Evolutionary conservation across 208 protist genomes (phyloP), one percentile per base, ranked within the genome.

Genomic region (Crithidia thermophila): DNA sequence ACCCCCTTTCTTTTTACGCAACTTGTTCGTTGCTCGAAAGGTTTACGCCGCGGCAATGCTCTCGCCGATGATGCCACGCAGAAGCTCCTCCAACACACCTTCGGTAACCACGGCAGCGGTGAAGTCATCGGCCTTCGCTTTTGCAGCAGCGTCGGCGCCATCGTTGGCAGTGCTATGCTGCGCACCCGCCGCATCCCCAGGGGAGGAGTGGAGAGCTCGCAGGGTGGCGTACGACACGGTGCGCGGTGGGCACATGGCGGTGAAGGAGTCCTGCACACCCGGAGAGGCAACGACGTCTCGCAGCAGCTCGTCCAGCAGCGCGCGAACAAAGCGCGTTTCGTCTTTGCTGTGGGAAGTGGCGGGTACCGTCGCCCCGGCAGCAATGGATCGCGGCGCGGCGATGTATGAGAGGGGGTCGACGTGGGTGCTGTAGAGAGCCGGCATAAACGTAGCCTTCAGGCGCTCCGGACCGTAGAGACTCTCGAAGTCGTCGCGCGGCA

Each of bases 401-500:
- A 40, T 8, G 37, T 16, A 28, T 13, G 40, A 28, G 6, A n/a
- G 28, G 18, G 69, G 69, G 33, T 75, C 61, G 39, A 59, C 30
- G 31, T 75, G 60, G 13, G 50, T 34, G 42, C 42, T 10, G 55
- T 75, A 68, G 10, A 68, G 43, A 4, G 63, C 40, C 4, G 43
- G 58, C 27, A 42, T 59, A 74, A 87, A 84, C 40, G 68, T 68
- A 25, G 70, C 40, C 23, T 72, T 50, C 9, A 87, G 47, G 16
- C 74, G 72, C 8, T 71, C 70, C 10, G 37, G 69, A 8, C 86
- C 89, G 67, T 85, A 91, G 52, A 90, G 57, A 1, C 21, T 45
- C 63, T 89, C 79, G 68, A 83, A 95, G 46, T 76, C 78, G 20
- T 93, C 87, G 23, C 83, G 47, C 18, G 85, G 72, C 77, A 97